Conservation (phyloP, 73 alveolate species). For the Uronychia setigera region DNA sequence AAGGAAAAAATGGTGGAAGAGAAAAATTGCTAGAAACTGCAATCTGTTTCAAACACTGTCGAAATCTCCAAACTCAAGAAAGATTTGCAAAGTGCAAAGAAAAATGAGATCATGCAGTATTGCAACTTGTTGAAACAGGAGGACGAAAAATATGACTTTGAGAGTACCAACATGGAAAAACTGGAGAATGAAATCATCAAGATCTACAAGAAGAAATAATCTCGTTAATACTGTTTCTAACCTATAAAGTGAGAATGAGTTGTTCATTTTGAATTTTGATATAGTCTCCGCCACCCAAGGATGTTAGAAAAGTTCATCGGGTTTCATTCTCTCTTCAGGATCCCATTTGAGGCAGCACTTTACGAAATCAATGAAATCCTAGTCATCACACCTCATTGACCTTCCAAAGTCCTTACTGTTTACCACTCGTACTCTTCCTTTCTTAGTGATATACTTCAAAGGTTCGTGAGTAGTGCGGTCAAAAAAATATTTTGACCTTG, state of each 20-base stretch:
- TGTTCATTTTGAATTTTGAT: background rate
- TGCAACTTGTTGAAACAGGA: constrained; percentile 36
- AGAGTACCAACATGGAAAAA: constrained; percentile 31
- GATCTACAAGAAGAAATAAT: constrained; percentile 30
- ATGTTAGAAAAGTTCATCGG: constrained; percentile 29
- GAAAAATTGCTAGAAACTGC: constrained; percentile 19
- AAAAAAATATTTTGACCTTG: constrained; percentile 58
- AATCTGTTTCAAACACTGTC: constrained; percentile 14
- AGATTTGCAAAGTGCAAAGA: constrained; percentile 32
- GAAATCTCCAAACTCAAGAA: constrained; percentile 42
- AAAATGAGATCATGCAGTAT: constrained; percentile 23
- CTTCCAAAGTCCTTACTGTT: background rate
- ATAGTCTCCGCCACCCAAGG: background rate
- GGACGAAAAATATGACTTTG: constrained; percentile 54
- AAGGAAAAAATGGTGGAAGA: constrained; percentile 48
- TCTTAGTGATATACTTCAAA: background rate
- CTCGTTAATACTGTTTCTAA: too few species aligned
- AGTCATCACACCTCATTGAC: constrained; percentile 40
- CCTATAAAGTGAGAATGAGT: too few species aligned
- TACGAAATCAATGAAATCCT: constrained; percentile 56
- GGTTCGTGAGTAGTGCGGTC: constrained; percentile 11
- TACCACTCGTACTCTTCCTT: background rate
- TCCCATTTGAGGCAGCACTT: constrained; percentile 74
- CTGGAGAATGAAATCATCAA: constrained; percentile 38
- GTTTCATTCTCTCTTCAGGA: constrained; percentile 74